phyloP scores from a whole-genome alignment of 179 eudicot genomes.

The Spinacia oleracea region DNA sequence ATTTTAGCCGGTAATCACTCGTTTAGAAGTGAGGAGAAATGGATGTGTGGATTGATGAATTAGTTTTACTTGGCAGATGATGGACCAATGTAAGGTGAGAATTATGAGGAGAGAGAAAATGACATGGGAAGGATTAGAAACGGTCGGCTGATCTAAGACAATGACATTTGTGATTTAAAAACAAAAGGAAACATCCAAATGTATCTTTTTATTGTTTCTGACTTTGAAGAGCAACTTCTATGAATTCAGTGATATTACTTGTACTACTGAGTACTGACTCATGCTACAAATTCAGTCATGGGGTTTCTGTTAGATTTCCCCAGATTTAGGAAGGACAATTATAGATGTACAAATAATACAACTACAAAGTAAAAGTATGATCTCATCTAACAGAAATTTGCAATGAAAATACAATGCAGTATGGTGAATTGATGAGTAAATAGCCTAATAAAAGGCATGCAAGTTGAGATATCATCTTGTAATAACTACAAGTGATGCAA shows the following conservation, averaged over 20 bases:
- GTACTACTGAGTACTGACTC: neutral
- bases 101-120: neutral
- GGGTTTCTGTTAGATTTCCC: neutral
- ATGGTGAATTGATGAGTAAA: neutral
- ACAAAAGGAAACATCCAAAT: constrained; percentile 15
- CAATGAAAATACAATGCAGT: neutral
- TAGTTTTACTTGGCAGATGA: no score
- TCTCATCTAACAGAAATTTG: neutral
- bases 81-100: neutral
- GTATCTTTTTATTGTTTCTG: constrained; percentile 24
- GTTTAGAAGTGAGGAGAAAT: no score
- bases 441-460: neutral
- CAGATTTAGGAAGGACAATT: neutral
- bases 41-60: neutral
- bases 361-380: neutral
- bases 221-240: constrained; percentile 1
- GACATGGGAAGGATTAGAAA: constrained; percentile 17
- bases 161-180: constrained; percentile 8
- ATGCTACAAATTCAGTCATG: neutral
- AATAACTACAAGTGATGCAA: neutral
- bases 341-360: neutral
- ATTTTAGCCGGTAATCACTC: no score
- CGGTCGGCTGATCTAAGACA: constrained; percentile 33
- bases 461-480: neutral
- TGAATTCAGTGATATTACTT: constrained; percentile 13